Percentiles rank a stretch among this genome's conserved stretches.
These are phyloP conservation scores for Isatis lusitanica DNA, from an alignment of 441 rosid species.

Conservation along the genomic window DNA sequence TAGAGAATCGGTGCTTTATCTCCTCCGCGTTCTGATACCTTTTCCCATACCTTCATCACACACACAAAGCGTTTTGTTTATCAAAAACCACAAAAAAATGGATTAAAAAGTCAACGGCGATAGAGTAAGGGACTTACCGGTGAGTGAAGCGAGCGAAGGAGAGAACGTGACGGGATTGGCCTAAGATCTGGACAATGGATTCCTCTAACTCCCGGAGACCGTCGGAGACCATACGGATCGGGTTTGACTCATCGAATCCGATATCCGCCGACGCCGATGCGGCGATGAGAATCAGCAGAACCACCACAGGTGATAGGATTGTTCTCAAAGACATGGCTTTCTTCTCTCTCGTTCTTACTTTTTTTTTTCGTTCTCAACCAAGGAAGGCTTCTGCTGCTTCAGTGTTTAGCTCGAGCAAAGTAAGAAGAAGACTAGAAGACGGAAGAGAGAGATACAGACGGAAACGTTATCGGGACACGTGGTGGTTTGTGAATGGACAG, in stretches of 20 bases:
- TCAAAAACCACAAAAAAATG: not conserved
- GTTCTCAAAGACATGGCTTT: slow-evolving; percentile 26
- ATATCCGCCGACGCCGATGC: slow-evolving; percentile 34
- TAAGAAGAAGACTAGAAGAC: slow-evolving; percentile 29
- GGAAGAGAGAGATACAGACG: slow-evolving; percentile 20
- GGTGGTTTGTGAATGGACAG: slow-evolving; percentile 20
- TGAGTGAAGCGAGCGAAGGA: slow-evolving; percentile 80
- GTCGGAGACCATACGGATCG: slow-evolving; percentile 70
- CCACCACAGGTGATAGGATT: slow-evolving; percentile 11
- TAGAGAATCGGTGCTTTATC: slow-evolving; percentile 64
- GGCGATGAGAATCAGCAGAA: slow-evolving; percentile 24
- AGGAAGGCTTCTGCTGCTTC: slow-evolving; percentile 6
- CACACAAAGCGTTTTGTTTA: not conserved
- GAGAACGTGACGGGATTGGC: slow-evolving; percentile 62
- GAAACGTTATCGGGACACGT: slow-evolving; percentile 32
- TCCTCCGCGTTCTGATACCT: slow-evolving; percentile 66
- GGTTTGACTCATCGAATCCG: slow-evolving; percentile 59
- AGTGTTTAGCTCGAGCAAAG: slow-evolving; percentile 2
- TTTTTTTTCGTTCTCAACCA: not conserved
- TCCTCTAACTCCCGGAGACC: slow-evolving; percentile 60
- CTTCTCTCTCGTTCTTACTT: not conserved
- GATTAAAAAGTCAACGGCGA: not conserved
- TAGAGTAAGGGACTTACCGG: slow-evolving; percentile 42
- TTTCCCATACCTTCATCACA: slow-evolving; percentile 59
- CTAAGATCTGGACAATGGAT: slow-evolving; percentile 61